Base-by-base conservation (phyloP, 768 basidiomycete species). In the Leucocoprinus leucothites region DNA sequence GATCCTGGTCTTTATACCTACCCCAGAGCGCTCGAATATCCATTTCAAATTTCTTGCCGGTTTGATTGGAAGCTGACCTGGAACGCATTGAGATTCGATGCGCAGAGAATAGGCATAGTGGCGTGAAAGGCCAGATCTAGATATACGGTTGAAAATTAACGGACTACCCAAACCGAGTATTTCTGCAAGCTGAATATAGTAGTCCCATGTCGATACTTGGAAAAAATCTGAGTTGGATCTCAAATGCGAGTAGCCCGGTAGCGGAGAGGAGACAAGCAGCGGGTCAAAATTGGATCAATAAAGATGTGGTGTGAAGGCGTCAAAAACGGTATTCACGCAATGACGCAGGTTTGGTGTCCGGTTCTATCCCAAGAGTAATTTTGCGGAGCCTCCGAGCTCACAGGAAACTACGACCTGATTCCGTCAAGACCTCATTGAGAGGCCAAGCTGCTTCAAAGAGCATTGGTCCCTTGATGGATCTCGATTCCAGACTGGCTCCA, bases 61-160 rank as follows among this genome's bases (percentile, higher is more conserved):
- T 55, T 48, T 55, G 38, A 46, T 48, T 55, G 53, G 54, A 56
- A 49, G 54, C 48, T 22, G 54, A 43, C 48, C 41, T 43, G 36
- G 46, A 19, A 34, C 31, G 34, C 38, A 43, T 24, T 35, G 21
- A 48, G 54, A 56, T 56, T 56, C 47, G 54, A 35, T 49, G 48
- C 38, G 18, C 28, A 19, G 18, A 55, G 47, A n/a, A 42, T 11
- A 45, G 34, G 43, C 18, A 14, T 49, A 22, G 28, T 36, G 16
- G 41, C 25, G 22, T 16, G 28, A 31, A 56, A 49, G 28, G 22
- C 38, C n/a, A 34, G 54, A 56, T 56, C 54, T 49, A 21, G 54
- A 41, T 49, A 31, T 41, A 19, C 28, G 31, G 41, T 56, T 47
- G 42, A 34, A 46, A 56, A 43, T 43, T 34, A 56, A 22, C 25